Conservation (phyloP, 2,329 filamentous ascomycete species). For the Phoma herbarum region DNA sequence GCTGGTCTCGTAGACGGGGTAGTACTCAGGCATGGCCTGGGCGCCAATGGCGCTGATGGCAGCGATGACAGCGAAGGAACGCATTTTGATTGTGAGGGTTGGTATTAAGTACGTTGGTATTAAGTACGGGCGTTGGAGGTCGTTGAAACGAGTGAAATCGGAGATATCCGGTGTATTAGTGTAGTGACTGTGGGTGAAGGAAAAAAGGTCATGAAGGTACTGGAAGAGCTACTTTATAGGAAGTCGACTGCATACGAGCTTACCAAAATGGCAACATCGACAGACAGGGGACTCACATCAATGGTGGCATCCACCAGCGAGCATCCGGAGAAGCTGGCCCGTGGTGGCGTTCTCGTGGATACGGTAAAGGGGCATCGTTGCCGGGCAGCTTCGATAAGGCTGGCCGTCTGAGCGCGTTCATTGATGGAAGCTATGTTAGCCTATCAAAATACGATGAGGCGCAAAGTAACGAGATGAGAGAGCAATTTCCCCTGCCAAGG, state of each 20-base stretch:
- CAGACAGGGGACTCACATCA: constrained; percentile 36
- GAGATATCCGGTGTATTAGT: constrained; percentile 50
- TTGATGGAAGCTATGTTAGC: constrained; percentile 37
- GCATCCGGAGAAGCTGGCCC: constrained; percentile 34
- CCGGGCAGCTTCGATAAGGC: constrained; percentile 34
- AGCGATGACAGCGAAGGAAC: constrained; percentile 47
- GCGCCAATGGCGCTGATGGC: constrained; percentile 4
- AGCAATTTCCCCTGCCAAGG: constrained; percentile 43
- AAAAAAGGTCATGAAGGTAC: constrained; percentile 33
- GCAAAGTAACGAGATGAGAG: constrained; percentile 46
- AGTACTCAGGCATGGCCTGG: constrained; percentile 9
- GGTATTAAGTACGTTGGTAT: constrained; percentile 49
- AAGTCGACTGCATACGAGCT: constrained; percentile 34
- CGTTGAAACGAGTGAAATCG: constrained; percentile 54
- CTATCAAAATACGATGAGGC: constrained; percentile 34
- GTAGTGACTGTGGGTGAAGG: constrained; percentile 50
- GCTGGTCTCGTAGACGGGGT: constrained; percentile 23
- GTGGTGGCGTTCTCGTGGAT: constrained; percentile 35
- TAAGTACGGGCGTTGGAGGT: constrained; percentile 43
- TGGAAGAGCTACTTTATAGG: constrained; percentile 49
- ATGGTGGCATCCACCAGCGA: constrained; percentile 41
- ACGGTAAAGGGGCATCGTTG: constrained; percentile 45
- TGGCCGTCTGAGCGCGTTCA: constrained; percentile 40
- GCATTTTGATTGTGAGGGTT: constrained; percentile 50
- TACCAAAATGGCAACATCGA: constrained; percentile 32